Evolutionary conservation across 768 basidiomycete genomes (phyloP).

Genomic region (Leccinum boreale): DNA sequence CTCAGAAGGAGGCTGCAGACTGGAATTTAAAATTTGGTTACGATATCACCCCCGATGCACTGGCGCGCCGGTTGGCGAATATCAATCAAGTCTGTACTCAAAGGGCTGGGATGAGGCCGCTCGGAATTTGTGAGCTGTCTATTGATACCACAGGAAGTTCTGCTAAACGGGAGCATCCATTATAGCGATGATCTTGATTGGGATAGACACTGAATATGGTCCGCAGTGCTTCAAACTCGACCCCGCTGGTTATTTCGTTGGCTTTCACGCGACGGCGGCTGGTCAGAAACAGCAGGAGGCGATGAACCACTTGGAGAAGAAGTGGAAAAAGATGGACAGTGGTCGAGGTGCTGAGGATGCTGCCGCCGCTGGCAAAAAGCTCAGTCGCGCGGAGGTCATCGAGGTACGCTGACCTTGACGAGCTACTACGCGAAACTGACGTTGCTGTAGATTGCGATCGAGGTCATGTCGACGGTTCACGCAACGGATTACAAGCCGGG

Average conservation of each 20-base stretch:
- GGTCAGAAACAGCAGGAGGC: constrained; percentile 98
- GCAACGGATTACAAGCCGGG: constrained; percentile 94
- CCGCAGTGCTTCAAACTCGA: constrained; percentile 99
- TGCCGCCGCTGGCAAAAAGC: constrained; percentile 65
- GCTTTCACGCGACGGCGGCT: constrained; percentile 94
- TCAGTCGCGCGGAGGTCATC: constrained; percentile 77
- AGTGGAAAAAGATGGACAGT: constrained; percentile 92
- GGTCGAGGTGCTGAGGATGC: constrained; percentile 80
- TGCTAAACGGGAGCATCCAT: background rate
- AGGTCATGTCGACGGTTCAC: constrained; percentile 90
- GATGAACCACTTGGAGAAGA: constrained; percentile 98
- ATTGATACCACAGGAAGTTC: background rate
- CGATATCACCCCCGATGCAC: constrained; percentile 96
- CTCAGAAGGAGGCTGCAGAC: constrained; percentile 83
- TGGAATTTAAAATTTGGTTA: constrained; percentile 97
- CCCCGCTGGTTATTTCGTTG: constrained; percentile 97
- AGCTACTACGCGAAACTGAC: background rate
- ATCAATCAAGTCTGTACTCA: constrained; percentile 99
- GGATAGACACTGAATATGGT: constrained; percentile 83
- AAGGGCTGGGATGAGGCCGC: constrained; percentile 92
- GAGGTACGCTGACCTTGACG: constrained; percentile 57
- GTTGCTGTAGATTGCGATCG: constrained; percentile 75
- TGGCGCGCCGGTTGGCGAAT: constrained; percentile 91
- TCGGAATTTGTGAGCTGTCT: constrained; percentile 78
- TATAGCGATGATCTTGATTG: constrained; percentile 93